Evolutionary conservation across 1,284 basidiomycete genomes (phyloP), one percentile per base, ranked within the genome.

Genomic region (Leucoagaricus sp.): DNA sequence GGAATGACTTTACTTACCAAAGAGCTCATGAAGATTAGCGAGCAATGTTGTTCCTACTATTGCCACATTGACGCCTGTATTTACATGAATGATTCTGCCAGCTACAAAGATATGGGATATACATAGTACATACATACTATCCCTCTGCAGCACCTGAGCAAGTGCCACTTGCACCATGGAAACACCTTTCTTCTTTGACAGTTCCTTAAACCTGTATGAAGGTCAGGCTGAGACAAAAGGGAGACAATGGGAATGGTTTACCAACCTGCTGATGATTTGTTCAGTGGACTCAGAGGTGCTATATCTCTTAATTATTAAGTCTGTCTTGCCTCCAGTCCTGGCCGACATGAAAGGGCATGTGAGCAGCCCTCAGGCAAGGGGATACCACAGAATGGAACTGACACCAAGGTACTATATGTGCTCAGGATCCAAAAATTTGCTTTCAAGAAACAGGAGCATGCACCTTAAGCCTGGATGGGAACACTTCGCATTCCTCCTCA

Each of bases 401-500:
- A 77, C 74, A 10, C 71, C 68, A 19, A 72, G 68, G 33, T 72
- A 63, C 73, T 78, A 62, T 29, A 17, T n/a, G 4, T 15, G 33
- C 19, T 34, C 34, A 23, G 19, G 29, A 6, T 17, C 36, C n/a
- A n/a, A n/a, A 40, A 33, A 13, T 23, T 2, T n/a, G 54, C 52
- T 1, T 25, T 49, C 44, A 51, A 42, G 28, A 36, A 42, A 36
- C 4, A 19, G 7, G 4, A 23, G 9, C 26, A 21, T 40, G 3
- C n/a, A 78, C 79, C 66, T 80, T 80, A 15, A 82, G 67, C 0
- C 78, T 80, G 1, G n/a, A n/a, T n/a, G 85, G 84, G 64, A 84
- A 79, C 85, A 88, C 87, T 68, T 88, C 85, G 10, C 84, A 72
- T 64, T 86, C 85, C 61, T 87, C 84, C 62, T 89, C 85, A n/a